phyloP scores from a whole-genome alignment of 2,329 filamentous ascomycete species.

The Apiospora pterosperma region DNA sequence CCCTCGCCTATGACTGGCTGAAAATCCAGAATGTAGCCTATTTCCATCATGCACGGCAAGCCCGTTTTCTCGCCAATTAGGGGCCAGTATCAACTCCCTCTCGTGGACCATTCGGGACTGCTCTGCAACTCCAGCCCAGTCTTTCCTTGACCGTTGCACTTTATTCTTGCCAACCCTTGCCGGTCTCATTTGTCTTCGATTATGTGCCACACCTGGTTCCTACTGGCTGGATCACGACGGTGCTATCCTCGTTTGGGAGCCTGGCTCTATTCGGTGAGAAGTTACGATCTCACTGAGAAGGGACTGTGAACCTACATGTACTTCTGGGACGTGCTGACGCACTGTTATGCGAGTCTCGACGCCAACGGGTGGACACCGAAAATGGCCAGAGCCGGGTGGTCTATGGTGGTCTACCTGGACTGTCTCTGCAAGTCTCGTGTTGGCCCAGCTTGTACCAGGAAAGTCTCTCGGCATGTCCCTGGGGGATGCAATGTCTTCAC shows the following conservation, averaged over 20 bases:
- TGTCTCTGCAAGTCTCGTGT: background rate
- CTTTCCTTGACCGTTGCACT: background rate
- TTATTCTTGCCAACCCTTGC: background rate
- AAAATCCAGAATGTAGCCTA: slow-evolving; percentile 14
- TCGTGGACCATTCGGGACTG: background rate
- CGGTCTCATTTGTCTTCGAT: background rate
- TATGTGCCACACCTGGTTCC: background rate
- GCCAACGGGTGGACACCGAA: background rate
- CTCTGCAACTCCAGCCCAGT: background rate
- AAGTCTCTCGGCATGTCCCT: background rate
- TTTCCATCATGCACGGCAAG: slow-evolving; percentile 20
- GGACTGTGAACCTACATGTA: background rate
- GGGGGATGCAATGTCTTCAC: background rate
- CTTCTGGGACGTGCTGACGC: background rate
- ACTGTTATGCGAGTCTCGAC: background rate
- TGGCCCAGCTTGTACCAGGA: background rate
- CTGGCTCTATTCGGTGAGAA: background rate
- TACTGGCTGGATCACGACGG: background rate
- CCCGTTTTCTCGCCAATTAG: slow-evolving; percentile 17
- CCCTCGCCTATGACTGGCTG: background rate
- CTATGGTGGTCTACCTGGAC: background rate
- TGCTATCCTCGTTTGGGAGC: background rate
- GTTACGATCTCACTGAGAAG: background rate
- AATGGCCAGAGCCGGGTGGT: background rate
- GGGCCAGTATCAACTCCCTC: background rate